Evolutionary conservation across 257 asterid genomes (phyloP).

Genomic region (Solanum virginianum): DNA sequence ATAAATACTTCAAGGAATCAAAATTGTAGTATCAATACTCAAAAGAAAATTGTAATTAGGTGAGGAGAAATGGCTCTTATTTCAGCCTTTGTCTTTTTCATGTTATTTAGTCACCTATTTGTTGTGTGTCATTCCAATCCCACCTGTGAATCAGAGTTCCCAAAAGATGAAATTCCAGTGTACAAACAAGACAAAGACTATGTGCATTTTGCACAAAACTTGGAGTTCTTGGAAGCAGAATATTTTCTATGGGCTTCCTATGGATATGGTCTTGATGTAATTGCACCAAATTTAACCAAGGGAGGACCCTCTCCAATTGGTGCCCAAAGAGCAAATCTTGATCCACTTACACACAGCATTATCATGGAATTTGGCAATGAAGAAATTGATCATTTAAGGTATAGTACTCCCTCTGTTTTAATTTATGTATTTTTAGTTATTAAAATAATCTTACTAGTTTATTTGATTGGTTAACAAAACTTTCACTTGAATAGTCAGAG

Average conservation of each 20-base stretch:
- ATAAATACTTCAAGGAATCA: not conserved
- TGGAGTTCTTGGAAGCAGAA: slow-evolving; percentile 37
- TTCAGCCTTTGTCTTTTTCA: not conserved
- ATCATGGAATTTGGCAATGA: slow-evolving; percentile 22
- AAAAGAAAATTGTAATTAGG: not conserved
- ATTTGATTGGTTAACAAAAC: too few relatives aligned
- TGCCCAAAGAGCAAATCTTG: slow-evolving; percentile 31
- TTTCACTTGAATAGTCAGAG: too few relatives aligned
- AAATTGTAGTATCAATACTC: not conserved
- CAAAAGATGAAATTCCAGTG: not conserved
- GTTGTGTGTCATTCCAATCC: not conserved
- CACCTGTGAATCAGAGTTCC: not conserved
- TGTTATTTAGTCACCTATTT: not conserved
- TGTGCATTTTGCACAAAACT: slow-evolving; percentile 27
- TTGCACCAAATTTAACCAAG: slow-evolving; percentile 14
- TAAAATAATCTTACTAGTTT: not conserved
- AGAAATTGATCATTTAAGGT: slow-evolving; percentile 30
- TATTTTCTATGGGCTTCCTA: slow-evolving; percentile 19
- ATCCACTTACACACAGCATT: not conserved
- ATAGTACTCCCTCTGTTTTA: not conserved
- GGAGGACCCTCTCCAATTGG: slow-evolving; percentile 46
- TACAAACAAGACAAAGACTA: slow-evolving; percentile 9
- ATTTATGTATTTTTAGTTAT: not conserved
- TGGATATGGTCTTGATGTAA: slow-evolving; percentile 30
- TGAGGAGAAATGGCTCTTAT: not conserved